phyloP scores from a whole-genome alignment of 805 yeast genomes.

The Candida pseudoglaebosa region DNA sequence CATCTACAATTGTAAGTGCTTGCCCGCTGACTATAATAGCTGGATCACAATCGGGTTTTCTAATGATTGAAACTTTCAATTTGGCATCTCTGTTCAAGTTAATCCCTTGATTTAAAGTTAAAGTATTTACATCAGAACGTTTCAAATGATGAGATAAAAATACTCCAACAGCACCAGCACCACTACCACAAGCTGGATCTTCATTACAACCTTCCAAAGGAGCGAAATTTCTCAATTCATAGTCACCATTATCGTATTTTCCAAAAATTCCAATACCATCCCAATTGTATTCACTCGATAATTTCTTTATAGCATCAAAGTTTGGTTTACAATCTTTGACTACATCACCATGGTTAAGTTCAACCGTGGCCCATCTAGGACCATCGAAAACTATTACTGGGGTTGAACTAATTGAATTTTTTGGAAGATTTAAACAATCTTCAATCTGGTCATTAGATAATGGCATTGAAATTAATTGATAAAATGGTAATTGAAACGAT shows the following conservation, averaged over 20 bases:
- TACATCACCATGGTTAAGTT: slow-evolving; percentile 25
- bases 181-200: slow-evolving; percentile 56
- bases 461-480: slow-evolving; percentile 9
- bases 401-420: slow-evolving; percentile 7
- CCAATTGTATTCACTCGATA: slow-evolving; percentile 16
- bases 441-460: slow-evolving; percentile 1
- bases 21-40: slow-evolving; percentile 36
- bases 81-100: slow-evolving; percentile 37
- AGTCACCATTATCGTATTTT: slow-evolving; percentile 16
- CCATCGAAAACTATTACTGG: slow-evolving; percentile 40
- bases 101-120: slow-evolving; percentile 36
- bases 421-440: slow-evolving; percentile 8
- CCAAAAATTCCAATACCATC: slow-evolving; percentile 41
- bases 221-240: slow-evolving; percentile 42
- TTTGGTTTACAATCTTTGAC: slow-evolving; percentile 34
- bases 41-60: slow-evolving; percentile 5
- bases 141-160: slow-evolving; percentile 13
- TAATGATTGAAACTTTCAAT: slow-evolving; percentile 19
- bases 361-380: slow-evolving; percentile 42
- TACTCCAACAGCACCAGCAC: slow-evolving; percentile 31
- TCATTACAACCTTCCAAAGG: slow-evolving; percentile 35
- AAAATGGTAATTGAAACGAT: slow-evolving; percentile 27
- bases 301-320: slow-evolving; percentile 14
- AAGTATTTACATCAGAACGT: slow-evolving; percentile 16
- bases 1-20: slow-evolving; percentile 34